Percentiles rank a stretch among this genome's conserved stretches.
These are phyloP conservation scores for Ophiocordyceps camponoti-rufipedis DNA, from an alignment of 2,329 filamentous ascomycete species.

Conservation along the genomic window DNA sequence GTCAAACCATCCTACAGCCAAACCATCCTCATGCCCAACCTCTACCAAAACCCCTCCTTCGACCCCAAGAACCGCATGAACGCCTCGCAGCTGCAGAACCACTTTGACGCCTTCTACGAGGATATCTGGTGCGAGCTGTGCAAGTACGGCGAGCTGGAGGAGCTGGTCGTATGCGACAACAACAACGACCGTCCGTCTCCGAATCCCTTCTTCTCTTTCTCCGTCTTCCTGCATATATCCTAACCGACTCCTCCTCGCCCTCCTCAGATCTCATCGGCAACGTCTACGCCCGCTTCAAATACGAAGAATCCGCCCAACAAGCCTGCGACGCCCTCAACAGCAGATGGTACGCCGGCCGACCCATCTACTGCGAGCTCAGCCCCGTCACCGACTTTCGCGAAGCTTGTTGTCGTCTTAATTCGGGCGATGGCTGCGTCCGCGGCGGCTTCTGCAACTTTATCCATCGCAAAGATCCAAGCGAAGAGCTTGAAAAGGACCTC, in stretches of 20 bases:
- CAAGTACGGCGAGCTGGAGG: slow-evolving; percentile 94
- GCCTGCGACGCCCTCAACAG: slow-evolving; percentile 89
- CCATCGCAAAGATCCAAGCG: slow-evolving; percentile 82
- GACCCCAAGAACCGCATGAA: slow-evolving; percentile 97
- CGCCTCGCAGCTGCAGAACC: slow-evolving; percentile 86
- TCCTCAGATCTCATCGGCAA: slow-evolving; percentile 78
- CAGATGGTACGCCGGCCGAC: slow-evolving; percentile 90
- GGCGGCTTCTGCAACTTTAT: slow-evolving; percentile 99
- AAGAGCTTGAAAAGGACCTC: slow-evolving; percentile 78
- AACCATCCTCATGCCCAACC: slow-evolving; percentile 92
- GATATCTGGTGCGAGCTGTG: slow-evolving; percentile 99
- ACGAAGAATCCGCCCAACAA: slow-evolving; percentile 86
- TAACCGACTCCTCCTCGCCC: slow-evolving; percentile 5
- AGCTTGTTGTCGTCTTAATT: slow-evolving; percentile 89
- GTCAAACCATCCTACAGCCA: slow-evolving; percentile 98
- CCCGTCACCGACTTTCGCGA: slow-evolving; percentile 97
- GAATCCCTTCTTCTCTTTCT: neutral
- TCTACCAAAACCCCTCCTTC: slow-evolving; percentile 98
- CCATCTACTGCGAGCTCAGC: slow-evolving; percentile 94
- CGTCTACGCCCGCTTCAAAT: slow-evolving; percentile 99
- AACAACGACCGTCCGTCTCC: slow-evolving; percentile 76
- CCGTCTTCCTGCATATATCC: neutral
- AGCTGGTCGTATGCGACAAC: slow-evolving; percentile 97
- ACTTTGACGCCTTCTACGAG: slow-evolving; percentile 99
- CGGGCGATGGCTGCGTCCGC: slow-evolving; percentile 83